Evolutionary conservation across 108 stramenopile species (phyloP), one percentile per base, ranked within the genome.

Genomic region (Skeletonema grethae): DNA sequence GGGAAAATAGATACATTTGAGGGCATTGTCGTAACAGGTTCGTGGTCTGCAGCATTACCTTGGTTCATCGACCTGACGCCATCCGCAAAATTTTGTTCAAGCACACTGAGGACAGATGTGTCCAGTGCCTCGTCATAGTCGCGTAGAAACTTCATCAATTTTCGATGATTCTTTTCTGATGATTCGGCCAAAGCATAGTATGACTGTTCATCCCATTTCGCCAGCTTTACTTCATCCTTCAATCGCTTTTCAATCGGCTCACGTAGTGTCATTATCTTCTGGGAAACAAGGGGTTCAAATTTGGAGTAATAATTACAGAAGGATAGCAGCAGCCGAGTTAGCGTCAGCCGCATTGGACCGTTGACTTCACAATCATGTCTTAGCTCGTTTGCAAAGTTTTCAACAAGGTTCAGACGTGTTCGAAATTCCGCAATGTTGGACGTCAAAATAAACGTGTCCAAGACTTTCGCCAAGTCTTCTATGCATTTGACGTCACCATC

Each of bases 181-280:
- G 96, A 86, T 31, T 97, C 99, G n/a, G 88, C 90, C 43, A 98
- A 83, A 15, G 97, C 85, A 81, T 97, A 97, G 72, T 97, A 97
- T 3, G 93, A 95, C 69, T 97, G 97, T 59, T 98, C 95, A 60
- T 99, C 99, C 99, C 99, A 99, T 72, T 95, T 95, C n/a, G 90
- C 95, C 9, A 99, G 81, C 69, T 97, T 98, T 0, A 90, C 95
- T 63, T 97, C 97, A 46, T 97, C 92, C 69, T 90, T 90, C 35
- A 99, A 76, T 39, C 91, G 85, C 57, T 87, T 80, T 84, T 98
- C 94, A 43, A 97, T 73, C 20, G 95, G 91, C 7, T 62, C 67
- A 15, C 88, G 85, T 11, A 86, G 63, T 16, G 61, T 80, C 3
- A 60, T 66, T 35, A 83, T 63, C 46, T 66, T 82, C 58, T 63